Conservation (phyloP, 2,329 filamentous ascomycete species). For the Exophiala viscosa region DNA sequence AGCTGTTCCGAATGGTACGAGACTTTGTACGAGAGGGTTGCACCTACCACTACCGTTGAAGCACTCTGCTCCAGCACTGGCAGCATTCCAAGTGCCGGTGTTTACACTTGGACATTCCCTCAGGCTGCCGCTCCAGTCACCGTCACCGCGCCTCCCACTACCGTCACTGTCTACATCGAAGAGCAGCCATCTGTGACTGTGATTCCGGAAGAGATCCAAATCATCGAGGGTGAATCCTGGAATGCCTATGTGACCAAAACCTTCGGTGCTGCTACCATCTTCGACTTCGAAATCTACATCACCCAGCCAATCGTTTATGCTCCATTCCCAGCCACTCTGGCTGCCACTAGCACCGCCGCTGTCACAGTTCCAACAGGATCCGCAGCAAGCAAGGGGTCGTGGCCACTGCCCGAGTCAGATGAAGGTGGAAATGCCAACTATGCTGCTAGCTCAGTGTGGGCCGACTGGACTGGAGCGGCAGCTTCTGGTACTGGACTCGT, state of each 20-base stretch:
- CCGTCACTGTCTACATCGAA: conserved; percentile 11
- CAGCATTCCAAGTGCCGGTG: conserved; percentile 9
- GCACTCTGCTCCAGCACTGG: conserved; percentile 13
- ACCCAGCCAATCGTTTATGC: conserved; percentile 13
- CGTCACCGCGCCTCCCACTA: conserved; percentile 6
- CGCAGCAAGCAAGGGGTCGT: conserved; percentile 4
- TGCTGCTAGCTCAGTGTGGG: conserved; percentile 5
- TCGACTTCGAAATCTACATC: conserved; percentile 12
- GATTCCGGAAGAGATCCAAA: conserved; percentile 5
- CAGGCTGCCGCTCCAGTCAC: conserved; percentile 12
- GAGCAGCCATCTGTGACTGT: conserved; percentile 1
- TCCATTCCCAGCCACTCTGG: conserved; percentile 2
- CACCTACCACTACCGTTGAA: conserved; percentile 11
- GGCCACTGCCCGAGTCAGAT: conserved; percentile 10
- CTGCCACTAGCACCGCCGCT: background rate
- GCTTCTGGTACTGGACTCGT: background rate
- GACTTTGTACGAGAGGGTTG: conserved; percentile 6
- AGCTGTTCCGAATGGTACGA: conserved; percentile 15
- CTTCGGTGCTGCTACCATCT: conserved; percentile 5
- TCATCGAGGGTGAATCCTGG: conserved; percentile 10
- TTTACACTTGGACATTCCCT: conserved; percentile 23
- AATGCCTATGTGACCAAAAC: conserved; percentile 16
- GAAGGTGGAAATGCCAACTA: conserved; percentile 2
- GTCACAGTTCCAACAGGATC: background rate
- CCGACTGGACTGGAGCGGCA: conserved; percentile 3